Base-by-base conservation (phyloP, 2,329 filamentous ascomycete species). In the Leptodontidium sp. region DNA sequence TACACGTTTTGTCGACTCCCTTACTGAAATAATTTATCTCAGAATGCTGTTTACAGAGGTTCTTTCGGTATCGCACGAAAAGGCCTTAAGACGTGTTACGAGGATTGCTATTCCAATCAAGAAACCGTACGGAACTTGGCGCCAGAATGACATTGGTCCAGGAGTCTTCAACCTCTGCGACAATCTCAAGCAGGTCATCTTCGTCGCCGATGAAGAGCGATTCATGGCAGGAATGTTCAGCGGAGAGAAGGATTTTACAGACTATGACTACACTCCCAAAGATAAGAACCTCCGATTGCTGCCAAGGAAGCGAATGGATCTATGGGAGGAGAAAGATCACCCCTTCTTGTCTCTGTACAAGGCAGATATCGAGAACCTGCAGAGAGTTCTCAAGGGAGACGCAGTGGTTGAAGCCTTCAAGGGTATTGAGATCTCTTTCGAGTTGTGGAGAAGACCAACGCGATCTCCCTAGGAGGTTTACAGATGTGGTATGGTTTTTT, bases 131-230 rank as follows among this genome's bases (percentile, higher is more conserved):
- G 32, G 32, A 35, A 35, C 9, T 35, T 35, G 32, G 32, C 5
- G 9, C 5, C 0, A 35, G 32, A 4, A 35, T 35, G 9, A 35
- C 32, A 35, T 35, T 9, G 32, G 4, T 35, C 32, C 32, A 9
- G 9, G 9, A 9, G 32, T 35, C 32, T 35, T 35, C 4, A 4
- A 9, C 9, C 9, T 35, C 32, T 35, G 32, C 32, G 32, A 35
- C 5, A 52, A 24, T 52, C 50, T 53, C 26, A n/a, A 53, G 24
- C 21, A 26, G 21, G 29, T 26, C 50, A 53, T 53, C 8, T 53
- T 53, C 50, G 50, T 53, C 21, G 50, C 50, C 15, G 50, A 53
- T 32, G 50, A 53, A 6, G 50, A 53, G 24, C 24, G 50, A 29
- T 29, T 53, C 21, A 14, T 53, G 12, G 21, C 50, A 1, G 50